Base-by-base conservation (phyloP, 345 rosid species). In the Dipteronia sinensis region DNA sequence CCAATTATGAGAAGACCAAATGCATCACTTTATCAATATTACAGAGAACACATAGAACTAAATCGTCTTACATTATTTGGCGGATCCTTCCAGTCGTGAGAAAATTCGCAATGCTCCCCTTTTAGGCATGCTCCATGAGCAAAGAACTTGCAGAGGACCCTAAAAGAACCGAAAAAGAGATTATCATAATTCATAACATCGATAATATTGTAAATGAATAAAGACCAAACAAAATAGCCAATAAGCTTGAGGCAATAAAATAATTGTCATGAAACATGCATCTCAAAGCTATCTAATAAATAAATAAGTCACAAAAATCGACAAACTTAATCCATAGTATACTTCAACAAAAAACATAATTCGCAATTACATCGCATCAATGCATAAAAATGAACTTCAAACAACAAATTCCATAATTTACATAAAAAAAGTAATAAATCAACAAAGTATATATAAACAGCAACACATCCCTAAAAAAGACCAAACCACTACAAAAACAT, bases 101-200 rank as follows among this genome's bases (percentile, higher is more conserved):
- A 92, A 84, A 83, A 96, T 77, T 92, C 98, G 72, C 99, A 96
- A 79, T 92, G 92, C 74, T 89, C 95, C 72, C 98, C 98, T 87
- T 94, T 96, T 61, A 96, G 78, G 73, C 99, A 96, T 17, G 97
- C 93, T 82, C 99, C 97, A 63, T 91, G 97, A 63, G 92, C 91
- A 86, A 91, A 94, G 84, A 91, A 96, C 88, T 93, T 93, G 85
- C 96, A 94, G 29, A 86, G 87, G 38, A 87, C 80, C 89, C 99
- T 91, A 80, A 20, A 61, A 75, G 42, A 78, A 80, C n/a, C 12
- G 10, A 3, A 53, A 23, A 38, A 56, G 22, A 76, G 11, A 42
- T 77, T 12, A 69, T 46, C 22, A 61, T 0, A 42, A 69, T 7
- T 46, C 22, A 61, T 0, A 42, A 69, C 10, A 49, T 11, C 15